Percentiles rank a stretch among this genome's conserved stretches.
Conservation (phyloP, 83 land plant genomes). For the Picea mariana region DNA sequence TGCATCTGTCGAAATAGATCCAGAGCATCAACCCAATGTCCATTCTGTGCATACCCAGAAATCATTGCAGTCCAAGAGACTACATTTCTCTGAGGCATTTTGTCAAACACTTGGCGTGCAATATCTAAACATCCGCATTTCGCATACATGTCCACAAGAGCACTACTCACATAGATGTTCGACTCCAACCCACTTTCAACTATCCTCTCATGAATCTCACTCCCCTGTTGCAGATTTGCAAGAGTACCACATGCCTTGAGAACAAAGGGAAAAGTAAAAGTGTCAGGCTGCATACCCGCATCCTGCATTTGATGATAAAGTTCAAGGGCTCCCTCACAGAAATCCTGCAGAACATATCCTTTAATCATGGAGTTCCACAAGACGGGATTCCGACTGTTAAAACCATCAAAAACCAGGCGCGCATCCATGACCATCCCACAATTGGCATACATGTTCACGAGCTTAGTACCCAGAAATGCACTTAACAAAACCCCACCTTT, state of each 20-base stretch:
- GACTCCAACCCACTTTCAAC: conserved; percentile 30
- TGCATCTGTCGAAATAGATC: conserved; percentile 13
- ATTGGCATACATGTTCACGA: conserved; percentile 1
- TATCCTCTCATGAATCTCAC: conserved; percentile 25
- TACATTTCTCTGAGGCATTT: conserved; percentile 33
- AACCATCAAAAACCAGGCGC: conserved; percentile 18
- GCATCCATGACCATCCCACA: conserved; percentile 20
- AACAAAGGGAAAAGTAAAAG: conserved; percentile 48
- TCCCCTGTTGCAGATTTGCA: conserved; percentile 19
- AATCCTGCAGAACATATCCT: conserved; percentile 33
- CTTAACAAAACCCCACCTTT: background rate
- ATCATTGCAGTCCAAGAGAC: conserved; percentile 44
- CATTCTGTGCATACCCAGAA: conserved; percentile 31
- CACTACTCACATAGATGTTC: conserved; percentile 31
- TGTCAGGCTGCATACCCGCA: conserved; percentile 27
- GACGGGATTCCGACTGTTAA: conserved; percentile 22
- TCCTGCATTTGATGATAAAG: conserved; percentile 23
- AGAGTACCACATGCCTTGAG: conserved; percentile 39
- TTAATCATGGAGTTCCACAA: conserved; percentile 43
- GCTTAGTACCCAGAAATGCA: background rate
- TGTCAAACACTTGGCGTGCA: conserved; percentile 25
- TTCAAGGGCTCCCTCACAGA: conserved; percentile 16
- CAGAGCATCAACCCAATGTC: conserved; percentile 26
- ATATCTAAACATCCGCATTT: conserved; percentile 27
- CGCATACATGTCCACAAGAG: conserved; percentile 36